phyloP scores from a whole-genome alignment of 805 yeast genomes.

The Saturnispora halmiae region DNA sequence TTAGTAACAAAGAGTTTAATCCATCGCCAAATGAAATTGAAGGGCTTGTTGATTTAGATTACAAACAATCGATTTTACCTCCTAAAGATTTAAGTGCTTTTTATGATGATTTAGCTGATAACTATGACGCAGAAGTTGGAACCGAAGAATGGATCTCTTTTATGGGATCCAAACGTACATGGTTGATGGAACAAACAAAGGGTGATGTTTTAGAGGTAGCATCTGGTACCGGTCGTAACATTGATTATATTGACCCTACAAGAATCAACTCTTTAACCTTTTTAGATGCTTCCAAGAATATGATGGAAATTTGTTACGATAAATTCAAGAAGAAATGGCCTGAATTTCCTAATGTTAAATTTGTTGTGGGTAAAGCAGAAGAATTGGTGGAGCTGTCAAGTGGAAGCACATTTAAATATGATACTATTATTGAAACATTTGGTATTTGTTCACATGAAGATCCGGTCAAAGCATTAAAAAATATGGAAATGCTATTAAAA shows the following conservation, averaged over 20 bases:
- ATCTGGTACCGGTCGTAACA: constrained; percentile 93
- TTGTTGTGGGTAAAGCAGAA: constrained; percentile 86
- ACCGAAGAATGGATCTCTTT: constrained; percentile 58
- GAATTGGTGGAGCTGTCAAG: constrained; percentile 48
- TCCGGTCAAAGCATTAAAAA: constrained; percentile 72
- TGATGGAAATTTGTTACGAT: constrained; percentile 73
- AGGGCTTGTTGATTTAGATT: constrained; percentile 22
- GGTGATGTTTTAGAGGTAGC: constrained; percentile 95
- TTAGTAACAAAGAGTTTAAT: constrained; percentile 18
- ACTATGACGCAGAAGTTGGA: constrained; percentile 73
- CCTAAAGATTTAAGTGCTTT: constrained; percentile 75
- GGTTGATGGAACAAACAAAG: constrained; percentile 65
- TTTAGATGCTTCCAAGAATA: constrained; percentile 72
- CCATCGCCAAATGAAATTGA: constrained; percentile 30
- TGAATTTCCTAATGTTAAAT: constrained; percentile 61
- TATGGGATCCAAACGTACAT: constrained; percentile 58
- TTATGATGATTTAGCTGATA: constrained; percentile 68
- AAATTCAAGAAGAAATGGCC: constrained; percentile 68
- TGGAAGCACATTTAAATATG: constrained; percentile 51
- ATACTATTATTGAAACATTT: constrained; percentile 87
- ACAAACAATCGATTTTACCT: constrained; percentile 42
- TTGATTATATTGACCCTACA: constrained; percentile 58
- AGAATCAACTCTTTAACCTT: constrained; percentile 67
- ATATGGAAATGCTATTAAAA: constrained; percentile 61
- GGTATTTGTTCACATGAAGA: constrained; percentile 95